Evolutionary conservation across 768 basidiomycete genomes (phyloP).

Genomic region (Pleurotus platypus): DNA sequence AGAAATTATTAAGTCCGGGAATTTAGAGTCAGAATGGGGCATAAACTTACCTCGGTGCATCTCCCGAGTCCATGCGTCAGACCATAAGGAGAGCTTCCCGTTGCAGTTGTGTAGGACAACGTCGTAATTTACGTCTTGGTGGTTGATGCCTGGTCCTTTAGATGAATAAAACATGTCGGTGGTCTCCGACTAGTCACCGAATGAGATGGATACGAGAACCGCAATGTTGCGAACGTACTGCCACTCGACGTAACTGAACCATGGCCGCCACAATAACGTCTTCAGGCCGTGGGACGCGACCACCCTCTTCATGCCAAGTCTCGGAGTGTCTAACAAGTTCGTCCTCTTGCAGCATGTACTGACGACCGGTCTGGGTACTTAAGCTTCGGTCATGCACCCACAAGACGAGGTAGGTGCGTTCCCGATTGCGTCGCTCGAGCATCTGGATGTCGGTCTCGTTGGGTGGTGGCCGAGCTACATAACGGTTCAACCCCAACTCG

Average conservation of each 20-base stretch:
- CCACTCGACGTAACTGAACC: conserved; percentile 73
- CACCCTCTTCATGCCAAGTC: conserved; percentile 68
- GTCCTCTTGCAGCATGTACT: conserved; percentile 88
- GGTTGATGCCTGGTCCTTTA: conserved; percentile 37
- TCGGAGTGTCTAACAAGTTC: conserved; percentile 68
- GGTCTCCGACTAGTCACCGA: conserved; percentile 58
- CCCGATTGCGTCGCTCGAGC: conserved; percentile 77
- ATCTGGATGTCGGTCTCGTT: conserved; percentile 64
- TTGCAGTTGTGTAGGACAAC: conserved; percentile 71
- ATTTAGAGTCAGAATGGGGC: not conserved
- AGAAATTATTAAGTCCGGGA: conserved; percentile 11
- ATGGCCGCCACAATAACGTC: conserved; percentile 80
- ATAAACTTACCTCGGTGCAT: conserved; percentile 59
- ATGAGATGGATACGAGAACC: not conserved
- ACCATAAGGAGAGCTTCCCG: conserved; percentile 68
- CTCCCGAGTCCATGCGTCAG: conserved; percentile 65
- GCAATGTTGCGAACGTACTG: conserved; percentile 43
- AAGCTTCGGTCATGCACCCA: conserved; percentile 86
- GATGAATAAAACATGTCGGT: conserved; percentile 68
- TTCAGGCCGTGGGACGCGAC: conserved; percentile 58
- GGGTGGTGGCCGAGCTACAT: conserved; percentile 46
- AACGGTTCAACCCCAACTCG: conserved; percentile 77
- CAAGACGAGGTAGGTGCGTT: conserved; percentile 82
- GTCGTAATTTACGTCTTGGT: conserved; percentile 71
- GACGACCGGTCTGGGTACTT: conserved; percentile 81